Conservation (phyloP, 2,329 filamentous ascomycete genomes). For the Arthrobotrys entomopaga region DNA sequence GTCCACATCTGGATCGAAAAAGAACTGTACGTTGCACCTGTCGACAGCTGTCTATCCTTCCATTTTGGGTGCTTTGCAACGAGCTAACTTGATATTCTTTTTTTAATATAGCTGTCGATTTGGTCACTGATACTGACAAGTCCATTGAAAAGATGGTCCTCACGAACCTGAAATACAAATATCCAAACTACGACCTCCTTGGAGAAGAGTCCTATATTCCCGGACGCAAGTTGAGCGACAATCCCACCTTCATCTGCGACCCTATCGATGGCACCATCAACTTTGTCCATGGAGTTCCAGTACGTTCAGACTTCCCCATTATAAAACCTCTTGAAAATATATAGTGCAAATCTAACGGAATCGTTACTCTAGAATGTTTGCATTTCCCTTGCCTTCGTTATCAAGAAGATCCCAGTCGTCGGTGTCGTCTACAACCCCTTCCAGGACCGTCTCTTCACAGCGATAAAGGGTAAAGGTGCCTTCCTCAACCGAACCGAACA, state of each 20-base stretch:
- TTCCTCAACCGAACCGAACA: slow-evolving; percentile 64
- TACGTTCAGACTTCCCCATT: slow-evolving; percentile 21
- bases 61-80: background rate
- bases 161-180: slow-evolving; percentile 66
- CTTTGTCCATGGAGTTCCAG: slow-evolving; percentile 54
- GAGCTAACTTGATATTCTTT: slow-evolving; percentile 24
- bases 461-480: slow-evolving; percentile 74
- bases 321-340: background rate
- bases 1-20: slow-evolving; percentile 71
- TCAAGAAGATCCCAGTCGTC: slow-evolving; percentile 71
- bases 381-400: slow-evolving; percentile 78
- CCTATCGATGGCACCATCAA: slow-evolving; percentile 74
- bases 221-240: slow-evolving; percentile 70
- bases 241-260: slow-evolving; percentile 82
- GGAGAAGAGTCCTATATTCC: slow-evolving; percentile 81
- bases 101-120: slow-evolving; percentile 69
- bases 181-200: slow-evolving; percentile 73
- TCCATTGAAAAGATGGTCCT: slow-evolving; percentile 74
- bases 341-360: slow-evolving; percentile 23
- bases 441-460: slow-evolving; percentile 75
- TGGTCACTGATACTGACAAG: slow-evolving; percentile 75
- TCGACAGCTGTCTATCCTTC: background rate
- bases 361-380: slow-evolving; percentile 67
- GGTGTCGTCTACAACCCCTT: slow-evolving; percentile 86
- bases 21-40: slow-evolving; percentile 68